Evolutionary conservation across 208 protist species (phyloP).

Genomic region (Leptomonas pyrrhocoris): DNA sequence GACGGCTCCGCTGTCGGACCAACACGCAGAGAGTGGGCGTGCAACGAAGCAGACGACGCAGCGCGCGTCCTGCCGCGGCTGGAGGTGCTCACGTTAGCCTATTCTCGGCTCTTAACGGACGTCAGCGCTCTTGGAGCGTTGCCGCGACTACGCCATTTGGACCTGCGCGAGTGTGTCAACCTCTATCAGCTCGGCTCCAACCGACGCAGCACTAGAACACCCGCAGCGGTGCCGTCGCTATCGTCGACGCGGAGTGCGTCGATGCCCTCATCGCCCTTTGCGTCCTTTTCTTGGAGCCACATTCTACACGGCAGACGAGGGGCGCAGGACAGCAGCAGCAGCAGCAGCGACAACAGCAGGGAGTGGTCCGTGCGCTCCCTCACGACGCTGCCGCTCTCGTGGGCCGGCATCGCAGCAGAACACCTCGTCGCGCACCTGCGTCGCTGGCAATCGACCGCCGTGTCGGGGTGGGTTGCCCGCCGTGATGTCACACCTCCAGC

Average conservation of each 20-base stretch:
- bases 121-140: slow-evolving; percentile 22
- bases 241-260: no score
- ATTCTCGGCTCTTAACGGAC: slow-evolving; percentile 19
- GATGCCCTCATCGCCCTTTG: no score
- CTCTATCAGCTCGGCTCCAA: slow-evolving; percentile 5
- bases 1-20: neutral
- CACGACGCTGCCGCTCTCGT: slow-evolving; percentile 3
- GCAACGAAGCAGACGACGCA: neutral
- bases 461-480: neutral
- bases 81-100: slow-evolving; percentile 23
- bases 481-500: no score
- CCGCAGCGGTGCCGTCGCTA: no score
- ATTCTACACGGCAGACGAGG: no score
- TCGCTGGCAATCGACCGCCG: neutral
- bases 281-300: no score
- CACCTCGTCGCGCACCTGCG: neutral
- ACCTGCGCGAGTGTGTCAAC: slow-evolving; percentile 16
- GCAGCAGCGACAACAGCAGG: neutral
- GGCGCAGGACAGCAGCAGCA: slow-evolving; percentile 14
- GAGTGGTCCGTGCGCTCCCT: neutral
- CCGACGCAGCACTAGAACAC: no score
- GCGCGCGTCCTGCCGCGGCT: slow-evolving; percentile 17
- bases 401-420: neutral
- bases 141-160: slow-evolving; percentile 19
- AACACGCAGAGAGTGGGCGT: no score